These are phyloP conservation scores for Globisporangium spinosum DNA, from an alignment of 352 stramenopile genomes.

Conservation along the genomic window DNA sequence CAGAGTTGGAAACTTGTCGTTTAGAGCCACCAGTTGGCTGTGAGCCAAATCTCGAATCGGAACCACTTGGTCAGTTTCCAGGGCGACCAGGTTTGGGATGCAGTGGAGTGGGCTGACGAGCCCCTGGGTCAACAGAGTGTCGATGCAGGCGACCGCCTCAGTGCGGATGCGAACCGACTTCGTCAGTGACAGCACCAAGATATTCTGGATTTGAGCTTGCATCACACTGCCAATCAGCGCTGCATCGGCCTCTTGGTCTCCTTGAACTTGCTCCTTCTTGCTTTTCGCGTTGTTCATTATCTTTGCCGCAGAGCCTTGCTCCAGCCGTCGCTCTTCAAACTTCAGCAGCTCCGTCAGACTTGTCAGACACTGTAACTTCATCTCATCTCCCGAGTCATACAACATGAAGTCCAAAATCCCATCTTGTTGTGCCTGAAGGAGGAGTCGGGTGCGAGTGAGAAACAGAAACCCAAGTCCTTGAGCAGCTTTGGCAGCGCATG, in stretches of 20 bases:
- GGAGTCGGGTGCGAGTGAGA: slow-evolving; percentile 51
- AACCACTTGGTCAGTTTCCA: slow-evolving; percentile 71
- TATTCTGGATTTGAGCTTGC: slow-evolving; percentile 72
- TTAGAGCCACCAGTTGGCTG: slow-evolving; percentile 51
- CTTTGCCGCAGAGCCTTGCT: slow-evolving; percentile 37
- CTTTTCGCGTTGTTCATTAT: slow-evolving; percentile 52
- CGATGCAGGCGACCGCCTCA: slow-evolving; percentile 65
- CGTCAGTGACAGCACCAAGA: slow-evolving; percentile 49
- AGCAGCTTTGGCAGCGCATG: slow-evolving; percentile 66
- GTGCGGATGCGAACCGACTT: slow-evolving; percentile 60
- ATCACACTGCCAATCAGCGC: slow-evolving; percentile 86
- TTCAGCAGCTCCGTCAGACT: slow-evolving; percentile 72
- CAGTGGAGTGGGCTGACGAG: slow-evolving; percentile 75
- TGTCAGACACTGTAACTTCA: slow-evolving; percentile 65
- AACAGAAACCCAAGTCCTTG: slow-evolving; percentile 85
- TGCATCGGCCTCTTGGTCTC: slow-evolving; percentile 83
- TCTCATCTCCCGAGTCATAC: slow-evolving; percentile 30
- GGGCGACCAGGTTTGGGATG: slow-evolving; percentile 71
- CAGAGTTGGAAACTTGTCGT: slow-evolving; percentile 56
- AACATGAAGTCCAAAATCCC: slow-evolving; percentile 53
- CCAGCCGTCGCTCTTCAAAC: slow-evolving; percentile 66
- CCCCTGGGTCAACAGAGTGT: slow-evolving; percentile 67
- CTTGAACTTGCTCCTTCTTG: slow-evolving; percentile 74
- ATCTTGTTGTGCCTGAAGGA: slow-evolving; percentile 75
- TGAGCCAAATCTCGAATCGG: slow-evolving; percentile 67